Evolutionary conservation across 148 eudicot genomes (phyloP).

Genomic region (Nyssa sinensis): DNA sequence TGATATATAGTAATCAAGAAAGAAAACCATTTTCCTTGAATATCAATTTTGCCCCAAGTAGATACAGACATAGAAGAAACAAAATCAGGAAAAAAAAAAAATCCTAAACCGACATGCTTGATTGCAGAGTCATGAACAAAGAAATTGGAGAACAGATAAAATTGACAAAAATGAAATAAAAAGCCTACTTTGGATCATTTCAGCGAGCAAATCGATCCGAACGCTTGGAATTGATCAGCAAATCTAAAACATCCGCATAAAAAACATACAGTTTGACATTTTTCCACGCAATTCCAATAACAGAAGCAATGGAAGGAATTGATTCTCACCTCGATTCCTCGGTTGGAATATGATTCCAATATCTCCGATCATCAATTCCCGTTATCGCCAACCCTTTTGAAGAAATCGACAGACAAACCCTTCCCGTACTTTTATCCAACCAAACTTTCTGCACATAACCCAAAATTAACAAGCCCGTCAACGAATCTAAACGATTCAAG

Average conservation of each 20-base stretch:
- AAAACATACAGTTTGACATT: background rate
- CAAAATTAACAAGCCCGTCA: slow-evolving; percentile 13
- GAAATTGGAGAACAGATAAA: background rate
- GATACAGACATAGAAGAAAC: background rate
- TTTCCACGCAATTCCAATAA: background rate
- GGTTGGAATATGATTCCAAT: slow-evolving; percentile 48
- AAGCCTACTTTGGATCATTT: slow-evolving; percentile 9
- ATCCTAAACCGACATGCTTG: slow-evolving; percentile 11
- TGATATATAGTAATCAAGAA: no score
- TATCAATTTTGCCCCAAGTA: no score
- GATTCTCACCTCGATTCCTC: slow-evolving; percentile 62
- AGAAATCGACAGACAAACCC: slow-evolving; percentile 49
- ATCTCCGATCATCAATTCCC: slow-evolving; percentile 63
- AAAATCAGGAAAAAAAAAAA: slow-evolving; percentile 5
- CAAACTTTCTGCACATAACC: slow-evolving; percentile 46
- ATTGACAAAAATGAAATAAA: slow-evolving; percentile 11
- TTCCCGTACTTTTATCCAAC: slow-evolving; percentile 51
- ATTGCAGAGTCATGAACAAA: background rate
- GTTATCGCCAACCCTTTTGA: slow-evolving; percentile 48
- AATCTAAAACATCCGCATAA: no score
- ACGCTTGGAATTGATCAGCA: slow-evolving; percentile 23
- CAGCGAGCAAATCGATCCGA: slow-evolving; percentile 16
- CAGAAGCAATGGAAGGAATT: background rate
- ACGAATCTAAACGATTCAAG: background rate
- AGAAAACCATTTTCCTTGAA: no score